Evolutionary conservation across 2,329 filamentous ascomycete genomes (phyloP).

Genomic region (Botrytis deweyae): DNA sequence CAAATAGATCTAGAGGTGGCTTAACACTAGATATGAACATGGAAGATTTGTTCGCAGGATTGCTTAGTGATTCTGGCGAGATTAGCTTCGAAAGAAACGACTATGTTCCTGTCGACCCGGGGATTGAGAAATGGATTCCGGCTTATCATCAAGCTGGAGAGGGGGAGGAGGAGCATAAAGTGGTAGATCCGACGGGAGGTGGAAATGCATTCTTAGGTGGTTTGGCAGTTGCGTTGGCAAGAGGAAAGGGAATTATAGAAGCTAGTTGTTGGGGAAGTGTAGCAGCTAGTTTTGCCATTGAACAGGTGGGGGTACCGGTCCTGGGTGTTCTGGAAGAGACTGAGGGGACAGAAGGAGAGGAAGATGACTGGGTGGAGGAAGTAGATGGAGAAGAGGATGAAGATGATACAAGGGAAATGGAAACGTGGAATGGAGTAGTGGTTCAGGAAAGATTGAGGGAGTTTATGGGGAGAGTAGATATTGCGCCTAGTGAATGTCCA

Average conservation of each 20-base stretch:
- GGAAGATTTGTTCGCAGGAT: conserved; percentile 59
- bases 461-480: conserved; percentile 41
- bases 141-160: conserved; percentile 59
- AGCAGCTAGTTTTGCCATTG: conserved; percentile 88
- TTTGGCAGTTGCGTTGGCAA: conserved; percentile 57
- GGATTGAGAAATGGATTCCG: conserved; percentile 72
- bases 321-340: conserved; percentile 48
- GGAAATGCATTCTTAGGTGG: conserved; percentile 83
- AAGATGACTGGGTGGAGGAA: conserved; percentile 32
- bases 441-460: conserved; percentile 54
- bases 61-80: conserved; percentile 55
- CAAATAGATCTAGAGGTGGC: conserved; percentile 47
- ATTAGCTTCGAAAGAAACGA: conserved; percentile 45
- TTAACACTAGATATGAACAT: conserved; percentile 62
- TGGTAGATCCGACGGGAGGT: conserved; percentile 91
- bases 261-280: conserved; percentile 77
- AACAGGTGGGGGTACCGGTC: conserved; percentile 82
- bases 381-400: conserved; percentile 48
- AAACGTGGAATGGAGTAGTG: conserved; percentile 60
- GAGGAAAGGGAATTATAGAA: conserved; percentile 61
- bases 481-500: neutral
- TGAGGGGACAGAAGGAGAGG: conserved; percentile 44
- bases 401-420: conserved; percentile 35
- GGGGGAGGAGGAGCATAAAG: conserved; percentile 39
- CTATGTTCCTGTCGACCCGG: conserved; percentile 50